Conservation (phyloP, 306 rosid species). For the Styphnolobium japonicum region DNA sequence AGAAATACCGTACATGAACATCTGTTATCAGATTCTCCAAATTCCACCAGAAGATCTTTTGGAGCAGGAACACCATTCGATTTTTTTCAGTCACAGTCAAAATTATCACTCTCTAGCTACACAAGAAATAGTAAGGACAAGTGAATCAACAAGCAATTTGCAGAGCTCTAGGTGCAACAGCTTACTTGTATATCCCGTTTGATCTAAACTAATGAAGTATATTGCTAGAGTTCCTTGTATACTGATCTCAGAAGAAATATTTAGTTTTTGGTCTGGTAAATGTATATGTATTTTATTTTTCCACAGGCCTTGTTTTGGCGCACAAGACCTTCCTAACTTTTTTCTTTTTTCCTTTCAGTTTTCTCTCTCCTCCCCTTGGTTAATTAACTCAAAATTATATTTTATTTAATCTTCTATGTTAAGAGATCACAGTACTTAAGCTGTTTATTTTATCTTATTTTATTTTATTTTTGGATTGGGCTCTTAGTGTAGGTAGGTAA, state of each 20-base stretch:
- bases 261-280: not conserved
- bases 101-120: conserved; percentile 51
- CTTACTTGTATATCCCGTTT: conserved; percentile 21
- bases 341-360: not conserved
- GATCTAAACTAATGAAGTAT: conserved; percentile 16
- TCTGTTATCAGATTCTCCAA: conserved; percentile 83
- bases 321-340: not conserved
- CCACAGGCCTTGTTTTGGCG: not conserved
- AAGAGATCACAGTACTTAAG: not conserved
- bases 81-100: conserved; percentile 68
- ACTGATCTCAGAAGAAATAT: not conserved
- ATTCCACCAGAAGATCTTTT: conserved; percentile 70
- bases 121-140: conserved; percentile 87
- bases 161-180: conserved; percentile 24
- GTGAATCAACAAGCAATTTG: conserved; percentile 31
- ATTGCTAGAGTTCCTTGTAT: conserved; percentile 1
- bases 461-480: conserved; percentile 2
- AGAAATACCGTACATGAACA: conserved; percentile 89
- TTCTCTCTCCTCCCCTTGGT: not conserved
- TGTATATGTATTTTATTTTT: not conserved
- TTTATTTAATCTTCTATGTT: not conserved
- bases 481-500: not conserved
- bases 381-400: not conserved
- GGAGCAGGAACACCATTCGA: conserved; percentile 71
- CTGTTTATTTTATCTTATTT: not conserved